phyloP scores from a whole-genome alignment of 2,329 filamentous ascomycete species.

The Seiridium unicorne region DNA sequence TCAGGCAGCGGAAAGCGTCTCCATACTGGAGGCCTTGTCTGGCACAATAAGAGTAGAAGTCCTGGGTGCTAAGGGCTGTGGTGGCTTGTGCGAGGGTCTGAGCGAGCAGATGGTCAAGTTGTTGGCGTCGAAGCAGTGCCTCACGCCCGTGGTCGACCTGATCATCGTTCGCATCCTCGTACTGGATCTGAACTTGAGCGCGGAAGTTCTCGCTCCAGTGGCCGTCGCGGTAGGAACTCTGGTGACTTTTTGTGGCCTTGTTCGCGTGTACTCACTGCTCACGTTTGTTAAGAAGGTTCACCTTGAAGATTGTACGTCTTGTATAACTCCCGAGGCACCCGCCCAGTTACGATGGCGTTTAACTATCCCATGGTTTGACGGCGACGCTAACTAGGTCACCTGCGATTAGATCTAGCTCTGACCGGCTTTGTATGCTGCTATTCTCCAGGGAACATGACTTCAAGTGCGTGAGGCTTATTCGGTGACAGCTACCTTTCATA shows the following conservation, averaged over 20 bases:
- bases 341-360: neutral
- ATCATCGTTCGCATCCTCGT: constrained; percentile 15
- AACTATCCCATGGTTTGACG: neutral
- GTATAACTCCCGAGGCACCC: neutral
- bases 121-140: neutral
- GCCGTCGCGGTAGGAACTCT: constrained; percentile 16
- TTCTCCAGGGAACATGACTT: neutral
- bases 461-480: neutral
- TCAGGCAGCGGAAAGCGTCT: constrained; percentile 25
- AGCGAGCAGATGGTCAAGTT: neutral
- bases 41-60: constrained; percentile 25
- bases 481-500: neutral
- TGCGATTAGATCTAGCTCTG: neutral
- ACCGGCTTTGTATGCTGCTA: neutral
- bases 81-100: neutral
- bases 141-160: neutral
- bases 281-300: neutral
- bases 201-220: constrained; percentile 29
- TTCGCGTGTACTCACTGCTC: neutral
- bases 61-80: neutral
- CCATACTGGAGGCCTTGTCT: constrained; percentile 29
- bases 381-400: neutral
- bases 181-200: constrained; percentile 27
- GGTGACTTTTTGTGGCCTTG: neutral
- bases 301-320: neutral